Conservation (phyloP, 805 yeast genomes). For the Debaryomyces tyrocola region DNA sequence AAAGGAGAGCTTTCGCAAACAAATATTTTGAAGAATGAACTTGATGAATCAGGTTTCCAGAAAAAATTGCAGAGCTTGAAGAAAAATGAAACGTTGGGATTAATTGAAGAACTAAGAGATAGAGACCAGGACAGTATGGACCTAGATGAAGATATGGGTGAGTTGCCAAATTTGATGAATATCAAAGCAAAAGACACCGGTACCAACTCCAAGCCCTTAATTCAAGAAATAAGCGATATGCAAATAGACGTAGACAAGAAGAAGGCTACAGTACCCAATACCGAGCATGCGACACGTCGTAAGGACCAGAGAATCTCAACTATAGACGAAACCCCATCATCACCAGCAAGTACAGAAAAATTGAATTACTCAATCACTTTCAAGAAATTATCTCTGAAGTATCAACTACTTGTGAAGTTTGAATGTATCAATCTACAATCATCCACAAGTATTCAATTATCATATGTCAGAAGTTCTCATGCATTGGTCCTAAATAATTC, state of each 20-base stretch:
- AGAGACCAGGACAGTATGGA: constrained; percentile 18
- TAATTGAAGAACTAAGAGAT: constrained; percentile 42
- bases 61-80: constrained; percentile 32
- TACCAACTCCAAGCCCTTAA: constrained; percentile 40
- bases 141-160: constrained; percentile 12
- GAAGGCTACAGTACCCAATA: not conserved
- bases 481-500: constrained; percentile 9
- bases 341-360: not conserved
- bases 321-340: not conserved
- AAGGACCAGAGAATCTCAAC: not conserved
- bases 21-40: constrained; percentile 44
- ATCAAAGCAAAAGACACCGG: constrained; percentile 14
- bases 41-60: constrained; percentile 37
- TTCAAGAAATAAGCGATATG: constrained; percentile 49
- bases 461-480: constrained; percentile 7
- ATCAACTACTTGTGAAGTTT: constrained; percentile 15
- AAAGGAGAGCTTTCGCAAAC: constrained; percentile 63
- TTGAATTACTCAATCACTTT: not conserved
- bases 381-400: constrained; percentile 1
- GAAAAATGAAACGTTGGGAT: constrained; percentile 42
- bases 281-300: not conserved
- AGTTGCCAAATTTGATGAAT: constrained; percentile 31
- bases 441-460: constrained; percentile 3
- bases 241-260: not conserved
- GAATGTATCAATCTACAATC: constrained; percentile 2